These are phyloP conservation scores for Trichoderma endophyticum DNA, from an alignment of 2,329 filamentous ascomycete species.

Conservation along the genomic window DNA sequence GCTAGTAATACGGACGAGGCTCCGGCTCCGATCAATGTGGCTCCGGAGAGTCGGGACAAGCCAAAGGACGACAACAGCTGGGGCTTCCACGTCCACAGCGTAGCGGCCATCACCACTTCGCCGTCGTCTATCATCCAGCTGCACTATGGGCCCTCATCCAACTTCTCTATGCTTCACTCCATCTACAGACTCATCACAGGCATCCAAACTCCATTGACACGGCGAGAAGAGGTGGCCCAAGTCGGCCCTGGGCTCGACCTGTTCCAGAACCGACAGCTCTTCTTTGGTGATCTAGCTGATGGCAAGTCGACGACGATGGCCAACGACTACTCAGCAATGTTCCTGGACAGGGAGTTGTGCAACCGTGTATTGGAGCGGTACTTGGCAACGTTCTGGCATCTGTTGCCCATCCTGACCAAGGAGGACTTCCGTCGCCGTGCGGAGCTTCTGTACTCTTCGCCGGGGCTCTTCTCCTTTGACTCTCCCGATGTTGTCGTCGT, in stretches of 20 bases:
- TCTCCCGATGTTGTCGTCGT: slow-evolving; percentile 6
- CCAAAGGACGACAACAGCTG: slow-evolving; percentile 13
- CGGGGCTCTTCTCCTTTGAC: slow-evolving; percentile 8
- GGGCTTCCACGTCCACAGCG: slow-evolving; percentile 13
- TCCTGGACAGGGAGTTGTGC: neutral
- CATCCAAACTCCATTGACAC: slow-evolving; percentile 3
- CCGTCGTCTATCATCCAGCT: slow-evolving; percentile 14
- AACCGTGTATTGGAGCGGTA: slow-evolving; percentile 1
- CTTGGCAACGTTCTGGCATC: neutral
- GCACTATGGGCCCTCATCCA: slow-evolving; percentile 9
- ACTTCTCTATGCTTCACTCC: slow-evolving; percentile 14
- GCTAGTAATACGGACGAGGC: slow-evolving; percentile 8
- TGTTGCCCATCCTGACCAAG: slow-evolving; percentile 11
- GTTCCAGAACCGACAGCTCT: slow-evolving; percentile 14
- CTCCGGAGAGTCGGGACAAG: neutral
- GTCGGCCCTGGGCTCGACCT: slow-evolving; percentile 6
- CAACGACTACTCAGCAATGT: slow-evolving; percentile 10
- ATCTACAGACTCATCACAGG: slow-evolving; percentile 14
- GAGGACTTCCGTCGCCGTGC: slow-evolving; percentile 8
- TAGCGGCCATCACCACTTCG: slow-evolving; percentile 2
- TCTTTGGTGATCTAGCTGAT: slow-evolving; percentile 12
- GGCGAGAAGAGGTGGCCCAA: slow-evolving; percentile 8
- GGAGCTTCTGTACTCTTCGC: neutral
- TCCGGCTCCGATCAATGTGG: neutral
- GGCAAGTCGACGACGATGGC: neutral